Conservation (phyloP, 2,329 filamentous ascomycete genomes). For the Paracorniculantispora psalliotae region DNA sequence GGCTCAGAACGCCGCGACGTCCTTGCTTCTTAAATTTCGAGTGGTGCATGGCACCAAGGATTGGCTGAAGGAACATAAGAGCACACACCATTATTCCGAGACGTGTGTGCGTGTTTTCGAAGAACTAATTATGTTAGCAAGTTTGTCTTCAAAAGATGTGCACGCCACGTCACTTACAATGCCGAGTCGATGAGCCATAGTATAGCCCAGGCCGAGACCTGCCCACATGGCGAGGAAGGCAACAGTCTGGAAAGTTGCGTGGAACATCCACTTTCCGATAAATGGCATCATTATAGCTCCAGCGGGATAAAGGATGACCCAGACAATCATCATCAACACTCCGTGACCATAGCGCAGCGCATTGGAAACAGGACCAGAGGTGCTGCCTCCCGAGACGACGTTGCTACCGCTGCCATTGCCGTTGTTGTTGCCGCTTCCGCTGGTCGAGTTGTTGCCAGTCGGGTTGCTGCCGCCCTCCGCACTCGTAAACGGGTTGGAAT, state of each 20-base stretch:
- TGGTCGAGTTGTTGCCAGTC: background rate
- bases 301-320: slow-evolving; percentile 54
- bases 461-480: background rate
- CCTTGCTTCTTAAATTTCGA: slow-evolving; percentile 43
- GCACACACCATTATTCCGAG: slow-evolving; percentile 52
- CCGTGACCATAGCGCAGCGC: slow-evolving; percentile 45
- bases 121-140: slow-evolving; percentile 38
- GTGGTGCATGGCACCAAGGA: slow-evolving; percentile 56
- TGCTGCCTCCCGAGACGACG: slow-evolving; percentile 10
- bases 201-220: slow-evolving; percentile 54
- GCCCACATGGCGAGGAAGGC: slow-evolving; percentile 54
- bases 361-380: slow-evolving; percentile 18
- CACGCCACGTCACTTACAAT: slow-evolving; percentile 34
- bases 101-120: slow-evolving; percentile 47
- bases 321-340: slow-evolving; percentile 56
- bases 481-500: slow-evolving; percentile 48
- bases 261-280: slow-evolving; percentile 52
- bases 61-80: slow-evolving; percentile 53
- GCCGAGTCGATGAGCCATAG: slow-evolving; percentile 35
- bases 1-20: slow-evolving; percentile 45
- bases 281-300: slow-evolving; percentile 58
- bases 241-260: slow-evolving; percentile 51
- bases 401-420: slow-evolving; percentile 11
- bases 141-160: background rate
- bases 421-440: slow-evolving; percentile 5